phyloP scores from a whole-genome alignment of 352 stramenopile species.

The Globisporangium lucens region DNA sequence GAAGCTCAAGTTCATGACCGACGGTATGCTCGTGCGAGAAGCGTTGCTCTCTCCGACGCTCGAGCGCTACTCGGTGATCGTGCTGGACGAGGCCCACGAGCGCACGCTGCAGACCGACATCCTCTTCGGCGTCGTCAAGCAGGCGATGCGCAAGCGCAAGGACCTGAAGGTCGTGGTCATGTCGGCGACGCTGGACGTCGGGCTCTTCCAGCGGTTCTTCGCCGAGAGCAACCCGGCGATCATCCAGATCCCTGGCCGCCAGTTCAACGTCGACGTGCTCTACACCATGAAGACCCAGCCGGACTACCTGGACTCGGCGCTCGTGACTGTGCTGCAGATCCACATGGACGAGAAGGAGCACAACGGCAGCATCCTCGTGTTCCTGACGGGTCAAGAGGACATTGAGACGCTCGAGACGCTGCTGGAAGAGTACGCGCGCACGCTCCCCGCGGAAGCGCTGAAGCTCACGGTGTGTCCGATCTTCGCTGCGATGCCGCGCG shows the following conservation, averaged over 20 bases:
- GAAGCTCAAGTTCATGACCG: constrained; percentile 93
- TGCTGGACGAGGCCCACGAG: constrained; percentile 87
- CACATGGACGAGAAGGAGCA: constrained; percentile 72
- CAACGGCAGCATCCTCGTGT: constrained; percentile 92
- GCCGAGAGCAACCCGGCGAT: constrained; percentile 73
- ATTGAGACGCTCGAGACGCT: constrained; percentile 92
- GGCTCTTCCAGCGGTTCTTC: constrained; percentile 94
- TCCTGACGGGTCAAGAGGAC: constrained; percentile 95
- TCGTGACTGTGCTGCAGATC: constrained; percentile 89
- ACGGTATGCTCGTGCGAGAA: constrained; percentile 91
- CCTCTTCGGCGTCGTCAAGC: constrained; percentile 86
- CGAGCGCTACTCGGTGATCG: constrained; percentile 78
- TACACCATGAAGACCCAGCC: constrained; percentile 86
- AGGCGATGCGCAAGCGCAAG: constrained; percentile 69
- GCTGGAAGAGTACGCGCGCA: constrained; percentile 78
- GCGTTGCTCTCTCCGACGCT: constrained; percentile 70
- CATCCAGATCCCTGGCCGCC: constrained; percentile 84
- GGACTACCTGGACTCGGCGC: constrained; percentile 88
- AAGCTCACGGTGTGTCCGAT: constrained; percentile 93
- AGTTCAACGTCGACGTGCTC: constrained; percentile 89
- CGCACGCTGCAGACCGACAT: constrained; percentile 90
- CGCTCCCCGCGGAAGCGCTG: constrained; percentile 58
- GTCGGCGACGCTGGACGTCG: constrained; percentile 97
- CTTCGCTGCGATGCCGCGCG: constrained; percentile 93
- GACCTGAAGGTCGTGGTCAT: constrained; percentile 97